Evolutionary conservation across 2,329 filamentous ascomycete species (phyloP), one percentile per base, ranked within the genome.

Genomic region (Zymoseptoria ardabiliae): DNA sequence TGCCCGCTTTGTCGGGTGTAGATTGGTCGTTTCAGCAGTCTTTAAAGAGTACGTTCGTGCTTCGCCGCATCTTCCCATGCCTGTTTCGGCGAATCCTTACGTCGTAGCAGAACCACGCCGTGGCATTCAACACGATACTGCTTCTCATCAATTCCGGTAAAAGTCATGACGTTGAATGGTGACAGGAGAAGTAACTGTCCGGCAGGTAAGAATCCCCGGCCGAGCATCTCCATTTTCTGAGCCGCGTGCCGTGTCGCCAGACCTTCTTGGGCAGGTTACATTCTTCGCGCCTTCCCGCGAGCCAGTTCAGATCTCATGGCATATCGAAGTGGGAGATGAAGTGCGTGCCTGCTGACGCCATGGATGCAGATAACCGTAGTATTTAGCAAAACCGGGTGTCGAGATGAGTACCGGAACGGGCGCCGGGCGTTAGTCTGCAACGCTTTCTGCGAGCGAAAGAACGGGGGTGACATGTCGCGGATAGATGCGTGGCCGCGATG

Each of bases 191-290:
- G 59, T 53, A 57, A 58, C 35, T 41, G 50, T 54, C 51, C 35
- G 48, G 57, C 50, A 45, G 17, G 41, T n/a, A 49, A 35, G 48
- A 52, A 53, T 52, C 58, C 60, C 58, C 55, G 17, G 53, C 66
- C 66, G 66, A 68, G 66, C 64, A 63, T 68, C 59, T 68, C 66
- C 66, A 65, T 53, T 57, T 55, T 58, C 56, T 55, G 59, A 52
- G 51, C 60, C 57, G 60, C 59, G 30, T 59, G 59, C 56, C 54
- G 55, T 54, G 25, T 63, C 62, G 66, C 66, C 66, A 59, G 53
- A 64, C 25, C 25, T 53, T 53, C 55, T 53, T 55, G 57, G 58
- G 61, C 61, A 59, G 60, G 65, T 62, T 60, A 63, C 64, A 57
- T 63, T 58, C 21, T 21, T 23, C 54, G 53, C 64, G 64, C 66